Evolutionary conservation across 352 stramenopile species (phyloP).

Genomic region (Phytophthora cactorum): DNA sequence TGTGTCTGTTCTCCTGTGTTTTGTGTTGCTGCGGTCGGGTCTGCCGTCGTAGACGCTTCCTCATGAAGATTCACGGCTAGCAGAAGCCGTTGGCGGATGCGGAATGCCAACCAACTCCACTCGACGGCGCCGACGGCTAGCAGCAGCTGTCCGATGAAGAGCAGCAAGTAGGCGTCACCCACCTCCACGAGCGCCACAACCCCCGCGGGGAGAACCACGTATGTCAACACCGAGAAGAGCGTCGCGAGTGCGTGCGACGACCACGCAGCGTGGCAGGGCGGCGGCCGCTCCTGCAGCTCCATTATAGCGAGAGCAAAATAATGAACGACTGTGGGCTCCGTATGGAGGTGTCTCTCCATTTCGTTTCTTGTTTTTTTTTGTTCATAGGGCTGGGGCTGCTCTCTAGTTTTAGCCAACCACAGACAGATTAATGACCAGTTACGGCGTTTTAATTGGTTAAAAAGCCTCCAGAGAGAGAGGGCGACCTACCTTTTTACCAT

Average conservation of each 20-base stretch:
- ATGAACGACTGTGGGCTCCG: slow-evolving; percentile 9
- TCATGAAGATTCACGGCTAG: slow-evolving; percentile 39
- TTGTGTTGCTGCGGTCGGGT: slow-evolving; percentile 1
- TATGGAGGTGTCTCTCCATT: slow-evolving; percentile 12
- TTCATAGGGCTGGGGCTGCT: slow-evolving; percentile 10
- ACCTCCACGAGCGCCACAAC: slow-evolving; percentile 48
- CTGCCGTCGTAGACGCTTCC: background rate
- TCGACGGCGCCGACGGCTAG: slow-evolving; percentile 50
- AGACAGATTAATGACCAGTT: background rate
- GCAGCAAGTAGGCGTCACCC: slow-evolving; percentile 43
- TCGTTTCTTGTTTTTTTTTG: slow-evolving; percentile 12
- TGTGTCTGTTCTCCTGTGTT: slow-evolving; percentile 2
- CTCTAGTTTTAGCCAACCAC: background rate
- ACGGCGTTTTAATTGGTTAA: background rate
- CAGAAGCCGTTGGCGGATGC: slow-evolving; percentile 50
- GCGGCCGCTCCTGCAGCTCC: slow-evolving; percentile 38
- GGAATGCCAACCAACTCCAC: slow-evolving; percentile 59
- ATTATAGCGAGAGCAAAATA: slow-evolving; percentile 28
- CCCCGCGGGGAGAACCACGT: slow-evolving; percentile 33
- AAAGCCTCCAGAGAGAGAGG: background rate
- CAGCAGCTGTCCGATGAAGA: slow-evolving; percentile 48
- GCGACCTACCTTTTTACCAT: too few relatives aligned
- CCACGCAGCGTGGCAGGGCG: slow-evolving; percentile 36
- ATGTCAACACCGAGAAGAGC: slow-evolving; percentile 41
- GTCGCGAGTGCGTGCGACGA: slow-evolving; percentile 21